phyloP scores from a whole-genome alignment of 495 filamentous ascomycete genomes.

The Lentithecium fluviatile region DNA sequence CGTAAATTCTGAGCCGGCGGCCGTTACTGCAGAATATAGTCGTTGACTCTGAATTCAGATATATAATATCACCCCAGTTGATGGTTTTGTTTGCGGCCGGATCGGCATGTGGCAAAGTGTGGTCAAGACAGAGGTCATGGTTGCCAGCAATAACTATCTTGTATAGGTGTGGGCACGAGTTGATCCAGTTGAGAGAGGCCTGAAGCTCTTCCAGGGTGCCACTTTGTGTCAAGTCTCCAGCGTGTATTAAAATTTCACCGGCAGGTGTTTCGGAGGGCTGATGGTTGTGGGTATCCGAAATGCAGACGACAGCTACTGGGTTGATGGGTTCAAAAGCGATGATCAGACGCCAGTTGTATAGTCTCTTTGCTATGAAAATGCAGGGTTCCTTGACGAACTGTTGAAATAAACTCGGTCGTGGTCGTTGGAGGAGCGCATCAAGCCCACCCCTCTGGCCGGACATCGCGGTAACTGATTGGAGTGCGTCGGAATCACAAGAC shows the following conservation, averaged over 20 bases:
- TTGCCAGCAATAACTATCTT: conserved; percentile 88
- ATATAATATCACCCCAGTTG: conserved; percentile 57
- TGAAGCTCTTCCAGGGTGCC: conserved; percentile 72
- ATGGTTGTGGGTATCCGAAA: conserved; percentile 81
- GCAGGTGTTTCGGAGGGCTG: conserved; percentile 59
- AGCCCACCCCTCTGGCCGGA: neutral
- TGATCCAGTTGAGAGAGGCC: conserved; percentile 70
- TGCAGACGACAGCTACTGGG: conserved; percentile 73
- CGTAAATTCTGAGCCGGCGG: conserved; percentile 53
- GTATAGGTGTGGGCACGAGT: conserved; percentile 63
- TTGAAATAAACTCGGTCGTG: neutral
- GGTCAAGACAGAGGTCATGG: conserved; percentile 79
- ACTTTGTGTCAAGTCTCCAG: conserved; percentile 74
- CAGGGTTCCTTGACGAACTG: neutral
- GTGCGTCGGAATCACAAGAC: no score
- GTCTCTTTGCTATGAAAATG: neutral
- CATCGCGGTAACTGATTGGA: no score
- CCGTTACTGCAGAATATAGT: conserved; percentile 9
- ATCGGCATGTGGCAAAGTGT: conserved; percentile 32
- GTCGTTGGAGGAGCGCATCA: neutral
- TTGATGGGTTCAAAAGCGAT: no score
- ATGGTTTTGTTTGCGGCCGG: conserved; percentile 44
- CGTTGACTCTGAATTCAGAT: conserved; percentile 58
- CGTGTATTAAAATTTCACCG: conserved; percentile 84
- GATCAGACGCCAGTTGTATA: neutral